Evolutionary conservation across 2,329 filamentous ascomycete genomes (phyloP), one percentile per base, ranked within the genome.

Genomic region (Byssoonygena ceratinophila): DNA sequence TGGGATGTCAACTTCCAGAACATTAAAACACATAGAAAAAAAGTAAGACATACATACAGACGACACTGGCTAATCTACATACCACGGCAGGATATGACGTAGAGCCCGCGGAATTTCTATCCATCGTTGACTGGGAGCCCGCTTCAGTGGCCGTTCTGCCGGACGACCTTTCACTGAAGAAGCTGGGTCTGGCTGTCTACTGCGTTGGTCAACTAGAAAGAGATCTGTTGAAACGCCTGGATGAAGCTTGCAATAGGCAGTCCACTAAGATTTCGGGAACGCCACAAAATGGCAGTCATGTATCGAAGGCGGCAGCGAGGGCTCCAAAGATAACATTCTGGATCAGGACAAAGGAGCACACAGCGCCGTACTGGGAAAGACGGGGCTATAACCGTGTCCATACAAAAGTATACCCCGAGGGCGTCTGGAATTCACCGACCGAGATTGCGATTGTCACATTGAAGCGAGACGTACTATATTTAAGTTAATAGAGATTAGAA

Each of bases 331-430:
- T 56, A 29, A 56, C 37, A 16, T 50, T 56, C 32, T 56, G 54
- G 54, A 52, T 56, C 12, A 27, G 52, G 36, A 36, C 52, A 7
- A 56, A 31, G 23, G 47, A 54, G 25, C 14, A 27, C 1, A 25
- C n/a, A 14, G 52, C 23, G 29, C 46, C 18, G n/a, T 56, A 56
- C 39, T 56, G 54, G 54, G 39, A 54, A 34, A 52, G 54, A 37
- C 51, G 54, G 47, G 54, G 52, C 6, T 56, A 52, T 39, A 18
- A 46, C 23, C 7, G 23, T 18, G 34, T 56, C 12, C 27, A 51
- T 20, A 39, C 39, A 16, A 52, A 52, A 23, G 27, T 45, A 34
- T 56, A 51, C 43, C 32, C 52, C 4, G 45, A 45, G 27, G 52
- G 48, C 1, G 25, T 32, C 12, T 56, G 54, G 54, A 36, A 40